phyloP scores from a whole-genome alignment of 352 stramenopile species.

The Globisporangium orthogonon region DNA sequence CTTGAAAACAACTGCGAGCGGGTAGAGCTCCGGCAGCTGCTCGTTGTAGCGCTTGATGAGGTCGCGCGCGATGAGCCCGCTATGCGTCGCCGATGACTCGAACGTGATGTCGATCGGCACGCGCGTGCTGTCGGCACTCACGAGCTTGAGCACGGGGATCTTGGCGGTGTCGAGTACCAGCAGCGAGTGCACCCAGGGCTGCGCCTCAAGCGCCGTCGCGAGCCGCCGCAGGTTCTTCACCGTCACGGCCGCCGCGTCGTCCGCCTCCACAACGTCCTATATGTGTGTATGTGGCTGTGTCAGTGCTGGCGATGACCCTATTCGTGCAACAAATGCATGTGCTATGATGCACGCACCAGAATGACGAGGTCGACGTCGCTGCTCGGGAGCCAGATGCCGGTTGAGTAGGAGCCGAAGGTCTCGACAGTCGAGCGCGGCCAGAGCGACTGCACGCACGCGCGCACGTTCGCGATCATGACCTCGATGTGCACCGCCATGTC shows the following conservation, averaged over 20 bases:
- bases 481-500: constrained; percentile 80
- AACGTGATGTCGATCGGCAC: constrained; percentile 87
- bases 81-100: constrained; percentile 75
- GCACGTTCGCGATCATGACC: constrained; percentile 76
- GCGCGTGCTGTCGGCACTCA: constrained; percentile 51
- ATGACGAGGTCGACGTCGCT: constrained; percentile 86
- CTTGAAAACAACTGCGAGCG: constrained; percentile 88
- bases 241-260: constrained; percentile 43
- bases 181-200: constrained; percentile 79
- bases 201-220: constrained; percentile 41
- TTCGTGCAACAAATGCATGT: too few species aligned
- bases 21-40: constrained; percentile 84
- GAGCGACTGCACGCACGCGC: constrained; percentile 50
- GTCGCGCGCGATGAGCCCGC: constrained; percentile 71
- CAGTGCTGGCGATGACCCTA: too few species aligned
- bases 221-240: constrained; percentile 55
- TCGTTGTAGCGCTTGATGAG: constrained; percentile 83
- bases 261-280: constrained; percentile 53
- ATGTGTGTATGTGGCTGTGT: too few species aligned
- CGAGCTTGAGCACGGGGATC: constrained; percentile 79
- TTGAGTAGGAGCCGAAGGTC: constrained; percentile 83
- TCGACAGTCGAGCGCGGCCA: constrained; percentile 76
- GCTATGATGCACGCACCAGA: constrained; percentile 22
- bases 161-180: constrained; percentile 78
- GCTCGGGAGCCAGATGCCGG: constrained; percentile 80